These are phyloP conservation scores for Talaromyces verruculosus DNA, from an alignment of 2,329 filamentous ascomycete species.

Conservation along the genomic window DNA sequence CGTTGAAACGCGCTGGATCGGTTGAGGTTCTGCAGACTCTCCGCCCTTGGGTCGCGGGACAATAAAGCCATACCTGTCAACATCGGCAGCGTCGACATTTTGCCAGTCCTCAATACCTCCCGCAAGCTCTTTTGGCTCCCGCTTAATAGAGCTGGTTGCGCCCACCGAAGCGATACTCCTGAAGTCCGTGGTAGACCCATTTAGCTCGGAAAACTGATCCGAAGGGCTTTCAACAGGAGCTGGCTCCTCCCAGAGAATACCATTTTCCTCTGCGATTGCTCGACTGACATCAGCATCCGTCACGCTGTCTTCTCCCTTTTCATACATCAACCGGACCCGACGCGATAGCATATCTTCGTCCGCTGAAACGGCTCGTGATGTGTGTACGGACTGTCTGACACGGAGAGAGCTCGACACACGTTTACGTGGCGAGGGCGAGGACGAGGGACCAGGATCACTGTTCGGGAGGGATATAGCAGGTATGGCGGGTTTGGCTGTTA, in stretches of 20 bases:
- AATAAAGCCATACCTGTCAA: conserved; percentile 68
- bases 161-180: conserved; percentile 32
- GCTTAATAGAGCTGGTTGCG: conserved; percentile 41
- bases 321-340: conserved; percentile 64
- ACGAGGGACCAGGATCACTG: conserved; percentile 11
- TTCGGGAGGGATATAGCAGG: conserved; percentile 32
- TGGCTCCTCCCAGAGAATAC: conserved; percentile 43
- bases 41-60: conserved; percentile 34
- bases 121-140: conserved; percentile 58
- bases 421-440: conserved; percentile 24
- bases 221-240: conserved; percentile 31
- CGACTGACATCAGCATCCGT: conserved; percentile 42
- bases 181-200: conserved; percentile 31
- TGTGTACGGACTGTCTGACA: conserved; percentile 35
- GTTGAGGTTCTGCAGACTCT: conserved; percentile 36
- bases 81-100: conserved; percentile 58
- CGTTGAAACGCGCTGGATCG: conserved; percentile 60
- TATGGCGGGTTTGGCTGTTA: conserved; percentile 50
- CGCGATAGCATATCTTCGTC: conserved; percentile 64
- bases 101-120: conserved; percentile 67
- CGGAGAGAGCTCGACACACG: conserved; percentile 40
- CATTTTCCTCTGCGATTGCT: conserved; percentile 40
- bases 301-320: conserved; percentile 59
- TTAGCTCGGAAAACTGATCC: conserved; percentile 29
- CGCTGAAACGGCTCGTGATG: conserved; percentile 57